Evolutionary conservation across 495 filamentous ascomycete genomes (phyloP), one percentile per base, ranked within the genome.

Genomic region (Penicillium lagena): DNA sequence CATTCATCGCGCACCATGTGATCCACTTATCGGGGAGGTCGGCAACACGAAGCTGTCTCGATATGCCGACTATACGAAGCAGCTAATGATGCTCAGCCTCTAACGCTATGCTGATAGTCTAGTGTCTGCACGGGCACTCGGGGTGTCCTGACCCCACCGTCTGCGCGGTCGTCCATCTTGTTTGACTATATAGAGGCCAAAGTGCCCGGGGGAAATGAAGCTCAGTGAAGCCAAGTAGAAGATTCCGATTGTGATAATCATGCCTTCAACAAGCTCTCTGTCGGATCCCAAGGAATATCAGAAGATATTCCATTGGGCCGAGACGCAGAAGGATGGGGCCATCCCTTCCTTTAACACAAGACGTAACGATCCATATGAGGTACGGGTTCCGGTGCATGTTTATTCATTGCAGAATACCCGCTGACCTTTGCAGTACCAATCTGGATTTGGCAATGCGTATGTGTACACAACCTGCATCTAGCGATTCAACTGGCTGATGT

Each of bases 241-340:
- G 4, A 6, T 4, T 22, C 6, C 22, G 22, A 45, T 17, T 34
- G 12, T 7, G 11, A 40, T 30, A 43, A 56, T 9, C 29, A 70
- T 68, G 60, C 49, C 54, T 46, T 60, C 61, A 7, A 56, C 54
- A 43, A 47, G 44, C 32, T 41, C 52, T 3, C 44, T 62, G 9
- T 41, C 60, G 4, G 57, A 66, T 42, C 64, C 60, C 40, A 50
- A 58, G 50, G 74, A 77, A 43, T 79, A 77, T 54, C 73, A 78
- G 50, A 68, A 75, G 39, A 75, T 79, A 41, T 77, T 79, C 66
- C 74, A 78, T 54, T 77, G 75, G 75, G 74, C 73, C 9, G 74
- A 77, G 55, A 77, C 74, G 2, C 75, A 79, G 42, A 71, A 77
- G 56, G 63, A 76, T 58, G 72, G 61, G 12, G 45, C 55, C 1